Base-by-base conservation (phyloP, 129 eudicot species). In the Artemisia tridentata region DNA sequence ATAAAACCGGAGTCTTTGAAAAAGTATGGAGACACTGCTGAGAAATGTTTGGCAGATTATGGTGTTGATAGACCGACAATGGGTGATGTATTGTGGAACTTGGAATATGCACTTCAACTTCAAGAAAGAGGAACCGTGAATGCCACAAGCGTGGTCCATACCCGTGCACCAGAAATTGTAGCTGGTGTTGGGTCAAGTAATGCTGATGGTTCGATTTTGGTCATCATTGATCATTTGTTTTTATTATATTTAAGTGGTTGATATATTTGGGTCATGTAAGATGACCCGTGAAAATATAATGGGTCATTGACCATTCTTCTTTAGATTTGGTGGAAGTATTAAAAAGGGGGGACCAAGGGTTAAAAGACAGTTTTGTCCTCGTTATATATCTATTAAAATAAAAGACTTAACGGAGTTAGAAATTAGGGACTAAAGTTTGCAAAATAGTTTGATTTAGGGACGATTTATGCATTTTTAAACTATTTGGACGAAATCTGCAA, bases 31-130 rank as follows among this genome's bases (percentile, higher is more conserved):
- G 96, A 88, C 38, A 86, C 90, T 2, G 96, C 96, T 4, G 90
- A 86, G 74, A 91, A 88, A 79, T 91, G 97, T 81, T 80, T 91
- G 78, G 88, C 88, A 17, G 96, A 91, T 46, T 88, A 84, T 56
- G 92, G 96, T 20, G 90, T 91, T 2, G 97, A 91, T 73, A 88
- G 97, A 71, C 97, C 97, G 3, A 82, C 88, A 2, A 91, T 91
- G 91, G 96, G 96, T 12, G 96, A 91, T 58, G 97, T 91, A 14
- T 67, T 91, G 73, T 91, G 97, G 97, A 91, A 88, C 59, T 75
- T 91, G 84, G 97, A 91, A 60, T 67, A 73, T 63, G 90, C 92
- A 45, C 87, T 88, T 73, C 96, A 86, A 81, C 85, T 91, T 47
- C 97, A 91, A 43, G 87, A 81, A 78, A 71, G 64, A 8, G 73